Conservation (phyloP, 1,139 yeast genomes). For the Pichia sp. region DNA sequence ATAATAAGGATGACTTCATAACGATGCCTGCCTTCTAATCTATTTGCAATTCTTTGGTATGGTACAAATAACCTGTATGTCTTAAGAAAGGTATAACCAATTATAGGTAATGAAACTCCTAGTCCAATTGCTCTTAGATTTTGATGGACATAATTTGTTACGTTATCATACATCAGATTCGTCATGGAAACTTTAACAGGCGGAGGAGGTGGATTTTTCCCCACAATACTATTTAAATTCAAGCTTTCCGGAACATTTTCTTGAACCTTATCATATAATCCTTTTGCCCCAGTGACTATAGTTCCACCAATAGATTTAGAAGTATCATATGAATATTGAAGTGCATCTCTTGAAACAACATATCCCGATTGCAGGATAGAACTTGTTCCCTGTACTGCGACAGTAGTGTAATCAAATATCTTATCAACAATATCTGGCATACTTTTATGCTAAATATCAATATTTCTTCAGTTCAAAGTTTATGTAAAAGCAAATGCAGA, state of each 20-base stretch:
- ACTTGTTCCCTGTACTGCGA: conserved; percentile 6
- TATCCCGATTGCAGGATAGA: conserved; percentile 6
- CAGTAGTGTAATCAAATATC: conserved; percentile 15
- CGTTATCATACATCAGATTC: conserved; percentile 1
- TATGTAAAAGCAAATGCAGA: too few species aligned
- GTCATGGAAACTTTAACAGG: background rate
- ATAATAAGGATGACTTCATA: conserved; percentile 66
- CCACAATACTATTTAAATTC: background rate
- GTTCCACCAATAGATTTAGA: conserved; percentile 9
- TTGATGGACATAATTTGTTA: conserved; percentile 1
- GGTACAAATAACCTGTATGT: conserved; percentile 13
- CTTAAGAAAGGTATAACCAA: conserved; percentile 9
- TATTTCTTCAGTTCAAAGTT: too few species aligned
- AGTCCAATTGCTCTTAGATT: conserved; percentile 10
- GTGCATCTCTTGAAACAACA: conserved; percentile 9
- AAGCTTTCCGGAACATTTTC: conserved; percentile 2
- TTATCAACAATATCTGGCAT: conserved; percentile 22
- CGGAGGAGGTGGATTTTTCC: too few species aligned
- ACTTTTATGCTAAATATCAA: background rate
- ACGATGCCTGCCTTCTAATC: conserved; percentile 9
- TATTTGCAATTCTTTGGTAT: conserved; percentile 45
- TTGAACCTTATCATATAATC: conserved; percentile 4
- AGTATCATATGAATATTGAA: conserved; percentile 8
- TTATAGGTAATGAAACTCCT: conserved; percentile 7
- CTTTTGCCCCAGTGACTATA: conserved; percentile 2